These are phyloP conservation scores for Bombardia bombarda DNA, from an alignment of 495 filamentous ascomycete genomes.

Conservation along the genomic window DNA sequence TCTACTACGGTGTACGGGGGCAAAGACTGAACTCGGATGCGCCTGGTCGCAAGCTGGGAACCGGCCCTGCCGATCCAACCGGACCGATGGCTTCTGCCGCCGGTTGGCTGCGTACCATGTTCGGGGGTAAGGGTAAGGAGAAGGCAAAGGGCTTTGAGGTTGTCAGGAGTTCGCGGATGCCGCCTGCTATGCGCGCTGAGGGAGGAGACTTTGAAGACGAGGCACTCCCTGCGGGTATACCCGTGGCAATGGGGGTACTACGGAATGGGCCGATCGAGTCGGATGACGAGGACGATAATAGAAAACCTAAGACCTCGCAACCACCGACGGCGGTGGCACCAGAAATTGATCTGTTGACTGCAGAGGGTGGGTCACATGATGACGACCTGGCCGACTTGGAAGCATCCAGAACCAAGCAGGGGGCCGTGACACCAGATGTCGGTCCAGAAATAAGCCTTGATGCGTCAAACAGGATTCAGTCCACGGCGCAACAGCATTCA, in stretches of 20 bases:
- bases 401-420: slow-evolving; percentile 12
- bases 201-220: slow-evolving; percentile 48
- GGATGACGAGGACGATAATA: slow-evolving; percentile 44
- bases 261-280: slow-evolving; percentile 51
- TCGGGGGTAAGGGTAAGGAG: slow-evolving; percentile 78
- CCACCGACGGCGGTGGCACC: slow-evolving; percentile 20
- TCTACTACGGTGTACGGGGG: slow-evolving; percentile 86
- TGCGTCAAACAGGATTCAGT: background rate
- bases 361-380: slow-evolving; percentile 33
- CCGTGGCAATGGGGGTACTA: slow-evolving; percentile 48
- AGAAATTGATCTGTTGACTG: slow-evolving; percentile 33
- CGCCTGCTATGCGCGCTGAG: slow-evolving; percentile 45
- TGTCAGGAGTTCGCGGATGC: slow-evolving; percentile 73
- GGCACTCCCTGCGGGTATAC: slow-evolving; percentile 44
- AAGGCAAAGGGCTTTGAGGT: slow-evolving; percentile 95
- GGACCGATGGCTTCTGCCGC: slow-evolving; percentile 79
- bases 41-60: slow-evolving; percentile 76
- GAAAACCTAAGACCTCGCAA: slow-evolving; percentile 14
- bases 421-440: slow-evolving; percentile 47
- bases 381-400: slow-evolving; percentile 28
- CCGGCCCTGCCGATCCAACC: slow-evolving; percentile 91
- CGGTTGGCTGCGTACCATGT: slow-evolving; percentile 74
- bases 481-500: background rate
- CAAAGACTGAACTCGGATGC: slow-evolving; percentile 75
- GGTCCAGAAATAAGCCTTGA: slow-evolving; percentile 49